phyloP scores from a whole-genome alignment of 2,329 filamentous ascomycete species.

The Dendrostoma leiphaemia region DNA sequence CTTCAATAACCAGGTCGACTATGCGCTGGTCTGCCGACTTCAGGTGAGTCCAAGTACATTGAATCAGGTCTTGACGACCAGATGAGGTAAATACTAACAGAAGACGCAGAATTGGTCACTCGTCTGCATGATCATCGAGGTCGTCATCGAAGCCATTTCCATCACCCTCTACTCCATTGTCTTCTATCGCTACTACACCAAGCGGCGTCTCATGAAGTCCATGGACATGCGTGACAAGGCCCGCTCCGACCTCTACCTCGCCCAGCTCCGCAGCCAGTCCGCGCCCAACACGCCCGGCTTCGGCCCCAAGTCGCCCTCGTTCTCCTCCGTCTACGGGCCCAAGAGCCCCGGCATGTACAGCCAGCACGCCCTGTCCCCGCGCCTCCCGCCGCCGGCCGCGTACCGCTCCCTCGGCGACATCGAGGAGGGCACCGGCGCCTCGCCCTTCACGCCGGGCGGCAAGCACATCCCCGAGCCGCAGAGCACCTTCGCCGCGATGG shows the following conservation, averaged over 20 bases:
- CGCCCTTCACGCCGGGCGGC: conserved; percentile 52
- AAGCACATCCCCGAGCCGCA: conserved; percentile 58
- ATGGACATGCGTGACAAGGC: conserved; percentile 96
- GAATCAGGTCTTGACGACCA: conserved; percentile 14
- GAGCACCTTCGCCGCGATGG: conserved; percentile 55
- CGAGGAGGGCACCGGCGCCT: conserved; percentile 27
- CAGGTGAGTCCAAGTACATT: conserved; percentile 51
- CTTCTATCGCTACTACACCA: conserved; percentile 97
- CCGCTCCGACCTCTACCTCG: conserved; percentile 91
- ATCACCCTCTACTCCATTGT: conserved; percentile 91
- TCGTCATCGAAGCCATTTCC: conserved; percentile 87
- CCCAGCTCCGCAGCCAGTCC: conserved; percentile 78
- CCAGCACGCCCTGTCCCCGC: conserved; percentile 56
- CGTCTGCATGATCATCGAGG: conserved; percentile 95
- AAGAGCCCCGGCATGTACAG: conserved; percentile 37
- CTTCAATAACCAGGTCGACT: conserved; percentile 79
- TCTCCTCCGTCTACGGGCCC: conserved; percentile 28
- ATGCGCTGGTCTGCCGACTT: conserved; percentile 86
- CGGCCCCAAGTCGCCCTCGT: conserved; percentile 64
- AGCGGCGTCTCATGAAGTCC: conserved; percentile 90
- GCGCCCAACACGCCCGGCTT: conserved; percentile 94
- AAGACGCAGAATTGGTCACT: conserved; percentile 79
- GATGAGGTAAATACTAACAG: conserved; percentile 24
- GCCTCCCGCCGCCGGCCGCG: conserved; percentile 53
- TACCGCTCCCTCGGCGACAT: conserved; percentile 45